These are phyloP conservation scores for Penicillium griseofulvum DNA, from an alignment of 2,329 filamentous ascomycete genomes.

Conservation along the genomic window DNA sequence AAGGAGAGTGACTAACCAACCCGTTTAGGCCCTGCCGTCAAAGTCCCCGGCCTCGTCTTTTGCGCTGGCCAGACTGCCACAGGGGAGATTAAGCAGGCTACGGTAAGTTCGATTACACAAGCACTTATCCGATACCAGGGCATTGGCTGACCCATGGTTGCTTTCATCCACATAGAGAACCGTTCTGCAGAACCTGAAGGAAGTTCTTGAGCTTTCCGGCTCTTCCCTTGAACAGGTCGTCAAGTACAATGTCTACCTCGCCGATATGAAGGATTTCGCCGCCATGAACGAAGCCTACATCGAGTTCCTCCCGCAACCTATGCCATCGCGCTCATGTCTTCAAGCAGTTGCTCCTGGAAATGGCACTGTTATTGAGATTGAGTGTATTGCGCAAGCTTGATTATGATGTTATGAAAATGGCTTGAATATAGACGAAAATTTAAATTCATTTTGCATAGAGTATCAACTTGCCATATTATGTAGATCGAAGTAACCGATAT, in stretches of 20 bases:
- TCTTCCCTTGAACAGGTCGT: constrained; percentile 59
- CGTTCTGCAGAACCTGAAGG: constrained; percentile 51
- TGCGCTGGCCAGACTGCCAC: constrained; percentile 51
- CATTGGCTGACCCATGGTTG: background rate
- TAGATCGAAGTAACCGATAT: background rate
- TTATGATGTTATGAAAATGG: background rate
- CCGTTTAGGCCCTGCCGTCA: constrained; percentile 41
- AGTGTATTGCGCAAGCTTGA: constrained; percentile 45
- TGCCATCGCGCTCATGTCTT: constrained; percentile 45
- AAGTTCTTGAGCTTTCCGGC: constrained; percentile 48
- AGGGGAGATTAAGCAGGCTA: constrained; percentile 50
- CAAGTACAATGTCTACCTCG: constrained; percentile 64
- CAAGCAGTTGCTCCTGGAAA: constrained; percentile 42
- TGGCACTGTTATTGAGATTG: constrained; percentile 47
- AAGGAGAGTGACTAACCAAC: background rate
- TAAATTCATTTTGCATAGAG: background rate
- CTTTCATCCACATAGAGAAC: constrained; percentile 25
- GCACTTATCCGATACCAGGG: too few relatives aligned
- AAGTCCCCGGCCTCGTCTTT: constrained; percentile 49
- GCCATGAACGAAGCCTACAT: constrained; percentile 31
- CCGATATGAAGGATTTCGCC: constrained; percentile 55
- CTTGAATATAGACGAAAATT: background rate
- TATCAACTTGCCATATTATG: background rate
- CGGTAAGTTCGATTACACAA: constrained; percentile 30
- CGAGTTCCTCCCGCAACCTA: constrained; percentile 42